These are phyloP conservation scores for Acacia confusa DNA, from an alignment of 306 rosid species.

Conservation along the genomic window DNA sequence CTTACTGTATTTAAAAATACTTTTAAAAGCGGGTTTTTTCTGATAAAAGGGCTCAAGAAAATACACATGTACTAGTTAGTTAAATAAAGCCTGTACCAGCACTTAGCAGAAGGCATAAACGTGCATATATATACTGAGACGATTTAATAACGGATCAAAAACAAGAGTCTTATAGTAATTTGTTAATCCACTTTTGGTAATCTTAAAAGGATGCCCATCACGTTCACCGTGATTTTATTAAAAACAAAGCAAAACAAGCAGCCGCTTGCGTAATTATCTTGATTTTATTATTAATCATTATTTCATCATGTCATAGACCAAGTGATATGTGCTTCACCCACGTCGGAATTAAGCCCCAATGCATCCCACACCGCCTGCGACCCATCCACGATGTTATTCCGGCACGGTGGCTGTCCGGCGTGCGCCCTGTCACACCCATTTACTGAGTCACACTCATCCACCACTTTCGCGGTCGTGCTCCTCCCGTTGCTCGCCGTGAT, in stretches of 20 bases:
- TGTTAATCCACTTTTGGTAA: neutral
- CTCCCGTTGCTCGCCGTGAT: constrained; percentile 40
- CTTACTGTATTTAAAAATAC: no score
- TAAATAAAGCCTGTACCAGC: no score
- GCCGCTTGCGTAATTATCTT: neutral
- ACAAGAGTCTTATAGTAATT: neutral
- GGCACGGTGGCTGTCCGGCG: constrained; percentile 41
- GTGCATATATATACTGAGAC: no score
- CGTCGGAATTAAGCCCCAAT: constrained; percentile 30
- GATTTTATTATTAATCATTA: neutral
- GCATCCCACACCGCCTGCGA: constrained; percentile 52
- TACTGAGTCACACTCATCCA: constrained; percentile 51
- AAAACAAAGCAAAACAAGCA: neutral
- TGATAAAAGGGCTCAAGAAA: no score
- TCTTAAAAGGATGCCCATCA: neutral
- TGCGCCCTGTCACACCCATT: constrained; percentile 44
- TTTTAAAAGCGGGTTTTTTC: no score
- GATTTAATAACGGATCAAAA: neutral
- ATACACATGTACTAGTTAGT: no score
- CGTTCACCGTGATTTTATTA: neutral
- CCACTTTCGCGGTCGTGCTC: constrained; percentile 43
- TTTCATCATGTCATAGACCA: constrained; percentile 35
- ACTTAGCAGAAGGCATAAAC: no score
- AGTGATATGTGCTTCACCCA: constrained; percentile 31
- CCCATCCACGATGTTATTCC: constrained; percentile 42